Base-by-base conservation (phyloP, 192 early-diverging fungal genomes). In the Gigaspora rosea region DNA sequence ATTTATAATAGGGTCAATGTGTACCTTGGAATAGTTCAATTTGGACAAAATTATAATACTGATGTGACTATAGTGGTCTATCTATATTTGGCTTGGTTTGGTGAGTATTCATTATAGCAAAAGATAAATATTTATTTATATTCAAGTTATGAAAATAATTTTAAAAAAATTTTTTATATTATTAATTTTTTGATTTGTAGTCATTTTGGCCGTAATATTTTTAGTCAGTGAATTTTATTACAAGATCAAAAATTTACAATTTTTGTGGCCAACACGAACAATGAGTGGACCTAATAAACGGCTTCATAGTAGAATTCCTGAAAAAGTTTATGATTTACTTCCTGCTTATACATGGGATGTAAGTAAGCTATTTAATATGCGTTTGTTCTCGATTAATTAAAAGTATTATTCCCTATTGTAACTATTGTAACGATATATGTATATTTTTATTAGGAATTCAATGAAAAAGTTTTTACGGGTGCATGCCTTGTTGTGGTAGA, bases 171-270 rank as follows among this genome's bases (percentile, higher is more conserved):
- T 59, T 63, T 33, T 22, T 22, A n/a, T 59, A 63, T 15, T 33
- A 33, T 11, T 9, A 33, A 63, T 41, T 41, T 41, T 41, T 3
- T 41, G 36, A 41, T 41, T 63, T 62, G 5, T 33, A 63, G 61
- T 13, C 6, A 12, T 63, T 12, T 8, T 63, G 61, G 61, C 33
- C 11, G 12, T 33, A 3, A 35, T 35, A 1, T 20, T 35, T 35
- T 10, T 63, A 11, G 12, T 35, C 22, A 4, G 27, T 6, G 61
- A 63, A 15, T 63, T 33, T 35, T 22, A 33, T 63, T 63, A 63
- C 16, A 63, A 63, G 33, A 33, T 33, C 33, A 63, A 63, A 33
- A 63, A 63, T 35, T 8, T 63, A 13, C 61, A 63, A 63, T 63
- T 63, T 15, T 63, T 63, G 11, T 63, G 61, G 61, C 61, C 61